A percentile compares a stretch with the other conserved stretches of the same genome.
Conservation (phyloP, 768 basidiomycete species). For the Clathrus columnatus region DNA sequence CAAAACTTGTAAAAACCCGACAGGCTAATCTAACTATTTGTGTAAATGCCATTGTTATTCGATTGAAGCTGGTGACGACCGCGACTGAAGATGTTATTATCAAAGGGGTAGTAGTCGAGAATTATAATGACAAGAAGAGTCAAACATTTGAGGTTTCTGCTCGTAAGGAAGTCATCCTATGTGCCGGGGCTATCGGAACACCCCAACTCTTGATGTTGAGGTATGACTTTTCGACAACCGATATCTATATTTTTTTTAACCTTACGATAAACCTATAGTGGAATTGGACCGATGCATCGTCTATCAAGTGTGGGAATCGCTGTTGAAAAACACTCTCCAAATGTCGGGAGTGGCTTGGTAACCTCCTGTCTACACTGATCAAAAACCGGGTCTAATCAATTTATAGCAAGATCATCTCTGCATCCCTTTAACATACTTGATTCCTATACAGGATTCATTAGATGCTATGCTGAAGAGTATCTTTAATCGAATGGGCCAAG, state of each 20-base stretch:
- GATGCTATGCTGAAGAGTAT: conserved; percentile 19
- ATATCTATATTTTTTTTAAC: background rate
- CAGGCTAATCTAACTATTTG: background rate
- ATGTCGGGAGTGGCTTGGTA: conserved; percentile 32
- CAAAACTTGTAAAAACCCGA: background rate
- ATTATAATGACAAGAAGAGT: background rate
- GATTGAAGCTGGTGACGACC: background rate
- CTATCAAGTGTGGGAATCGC: conserved; percentile 24
- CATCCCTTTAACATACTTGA: conserved; percentile 26
- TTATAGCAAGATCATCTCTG: conserved; percentile 31
- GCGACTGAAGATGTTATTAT: background rate
- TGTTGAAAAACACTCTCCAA: conserved; percentile 27
- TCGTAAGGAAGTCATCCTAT: background rate
- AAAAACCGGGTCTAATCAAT: background rate
- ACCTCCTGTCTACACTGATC: background rate
- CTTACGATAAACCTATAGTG: conserved; percentile 18
- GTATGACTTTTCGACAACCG: background rate
- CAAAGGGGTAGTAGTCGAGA: background rate
- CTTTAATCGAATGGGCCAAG: too few species aligned
- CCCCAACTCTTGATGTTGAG: conserved; percentile 30
- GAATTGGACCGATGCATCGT: conserved; percentile 28
- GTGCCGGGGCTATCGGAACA: conserved; percentile 26
- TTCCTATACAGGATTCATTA: conserved; percentile 26
- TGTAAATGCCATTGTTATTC: background rate
- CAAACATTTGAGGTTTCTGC: background rate